Percentiles rank a stretch among this genome's conserved stretches.
Conservation (phyloP, 148 eudicot species). For the Rhododendron williamsianum region DNA sequence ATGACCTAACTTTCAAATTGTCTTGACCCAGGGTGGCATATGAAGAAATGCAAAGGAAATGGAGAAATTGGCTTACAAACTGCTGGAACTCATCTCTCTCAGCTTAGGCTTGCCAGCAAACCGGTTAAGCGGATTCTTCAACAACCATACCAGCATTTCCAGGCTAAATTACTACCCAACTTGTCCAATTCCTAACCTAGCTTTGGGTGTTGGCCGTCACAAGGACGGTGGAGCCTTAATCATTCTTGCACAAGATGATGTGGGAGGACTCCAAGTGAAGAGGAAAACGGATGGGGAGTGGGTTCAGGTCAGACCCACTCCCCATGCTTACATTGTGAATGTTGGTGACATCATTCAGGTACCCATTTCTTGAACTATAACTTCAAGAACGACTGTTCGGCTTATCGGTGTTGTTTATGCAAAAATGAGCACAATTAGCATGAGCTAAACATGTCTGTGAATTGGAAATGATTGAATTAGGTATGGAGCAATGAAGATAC, state of each 20-base stretch:
- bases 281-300: constrained; percentile 69
- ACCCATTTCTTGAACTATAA: not conserved
- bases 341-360: constrained; percentile 88
- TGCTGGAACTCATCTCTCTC: constrained; percentile 55
- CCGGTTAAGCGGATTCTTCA: constrained; percentile 33
- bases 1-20: not conserved
- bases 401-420: not conserved
- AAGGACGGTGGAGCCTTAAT: constrained; percentile 73
- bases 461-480: constrained; percentile 18
- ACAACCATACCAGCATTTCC: constrained; percentile 41
- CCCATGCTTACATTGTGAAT: constrained; percentile 58
- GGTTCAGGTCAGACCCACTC: constrained; percentile 58
- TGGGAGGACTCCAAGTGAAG: constrained; percentile 76
- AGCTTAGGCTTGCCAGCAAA: constrained; percentile 48
- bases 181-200: constrained; percentile 58
- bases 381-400: not conserved
- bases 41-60: constrained; percentile 51
- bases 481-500: constrained; percentile 69
- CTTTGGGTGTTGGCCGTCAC: constrained; percentile 71
- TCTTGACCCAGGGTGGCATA: constrained; percentile 36
- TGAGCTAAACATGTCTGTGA: not conserved
- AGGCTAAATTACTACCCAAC: constrained; percentile 66
- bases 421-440: not conserved
- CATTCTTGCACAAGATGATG: constrained; percentile 71
- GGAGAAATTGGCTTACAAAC: constrained; percentile 37